Percentiles rank a stretch among this genome's conserved stretches.
Evolutionary conservation across 441 rosid species (phyloP).

Genomic region (Cnidoscolus chayamansa): DNA sequence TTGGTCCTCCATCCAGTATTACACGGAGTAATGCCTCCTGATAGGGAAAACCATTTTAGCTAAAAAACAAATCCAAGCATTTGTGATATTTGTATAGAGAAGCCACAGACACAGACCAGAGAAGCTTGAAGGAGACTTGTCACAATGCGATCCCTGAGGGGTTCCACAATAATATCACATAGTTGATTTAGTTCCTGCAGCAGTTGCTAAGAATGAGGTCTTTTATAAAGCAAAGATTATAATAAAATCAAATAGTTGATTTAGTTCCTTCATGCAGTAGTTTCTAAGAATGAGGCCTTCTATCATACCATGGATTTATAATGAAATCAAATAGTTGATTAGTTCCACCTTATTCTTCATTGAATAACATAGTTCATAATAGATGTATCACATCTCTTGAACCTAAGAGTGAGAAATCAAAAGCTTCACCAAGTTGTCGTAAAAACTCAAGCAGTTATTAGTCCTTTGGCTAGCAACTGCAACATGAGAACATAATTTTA

Average conservation of each 20-base stretch:
- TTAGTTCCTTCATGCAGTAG: neutral
- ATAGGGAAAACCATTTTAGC: constrained; percentile 24
- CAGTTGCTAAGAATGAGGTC: constrained; percentile 1
- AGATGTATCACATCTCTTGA: neutral
- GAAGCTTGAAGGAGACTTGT: constrained; percentile 97
- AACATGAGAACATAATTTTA: neutral
- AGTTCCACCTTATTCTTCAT: neutral
- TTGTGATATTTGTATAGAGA: constrained; percentile 1
- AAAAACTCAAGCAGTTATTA: neutral
- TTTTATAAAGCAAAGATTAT: neutral
- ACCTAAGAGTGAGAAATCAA: neutral
- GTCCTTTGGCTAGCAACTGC: neutral
- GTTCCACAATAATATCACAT: constrained; percentile 76
- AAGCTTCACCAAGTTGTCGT: neutral
- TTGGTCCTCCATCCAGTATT: constrained; percentile 79
- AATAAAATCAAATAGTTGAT: neutral
- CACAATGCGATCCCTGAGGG: constrained; percentile 87
- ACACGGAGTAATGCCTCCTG: constrained; percentile 92
- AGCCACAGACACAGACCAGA: constrained; percentile 46
- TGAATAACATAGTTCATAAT: neutral
- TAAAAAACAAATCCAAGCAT: constrained; percentile 25
- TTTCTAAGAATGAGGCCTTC: neutral
- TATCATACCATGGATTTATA: neutral
- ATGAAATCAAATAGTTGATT: neutral
- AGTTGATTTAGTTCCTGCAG: constrained; percentile 85